phyloP scores from a whole-genome alignment of 495 filamentous ascomycete species.

The Trichoderma erinaceum region DNA sequence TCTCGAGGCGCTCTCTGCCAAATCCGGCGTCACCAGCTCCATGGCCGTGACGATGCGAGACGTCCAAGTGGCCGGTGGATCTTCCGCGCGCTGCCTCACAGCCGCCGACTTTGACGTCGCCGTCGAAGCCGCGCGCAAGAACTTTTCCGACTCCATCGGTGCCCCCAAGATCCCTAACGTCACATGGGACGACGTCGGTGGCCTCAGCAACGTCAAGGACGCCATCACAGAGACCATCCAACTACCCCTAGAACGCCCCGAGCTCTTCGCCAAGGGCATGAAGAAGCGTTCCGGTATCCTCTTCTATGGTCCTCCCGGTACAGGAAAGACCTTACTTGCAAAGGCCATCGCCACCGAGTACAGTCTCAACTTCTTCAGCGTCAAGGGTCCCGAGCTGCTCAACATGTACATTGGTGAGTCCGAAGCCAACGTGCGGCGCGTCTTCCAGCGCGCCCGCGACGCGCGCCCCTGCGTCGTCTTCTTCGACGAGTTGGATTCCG shows the following conservation, averaged over 20 bases:
- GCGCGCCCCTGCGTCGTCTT: slow-evolving; percentile 97
- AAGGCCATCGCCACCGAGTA: slow-evolving; percentile 99
- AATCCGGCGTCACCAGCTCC: slow-evolving; percentile 26
- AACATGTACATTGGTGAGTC: slow-evolving; percentile 99
- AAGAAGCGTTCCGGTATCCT: slow-evolving; percentile 97
- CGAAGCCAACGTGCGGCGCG: slow-evolving; percentile 92
- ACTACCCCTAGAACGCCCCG: slow-evolving; percentile 82
- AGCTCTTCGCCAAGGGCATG: slow-evolving; percentile 96
- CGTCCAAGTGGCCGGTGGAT: slow-evolving; percentile 82
- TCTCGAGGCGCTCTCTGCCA: slow-evolving; percentile 59
- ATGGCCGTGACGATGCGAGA: slow-evolving; percentile 62
- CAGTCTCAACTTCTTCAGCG: slow-evolving; percentile 96
- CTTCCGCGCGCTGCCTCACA: slow-evolving; percentile 68
- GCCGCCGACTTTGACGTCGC: slow-evolving; percentile 83
- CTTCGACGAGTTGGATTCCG: slow-evolving; percentile 96
- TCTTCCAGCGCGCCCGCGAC: slow-evolving; percentile 91
- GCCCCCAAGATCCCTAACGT: slow-evolving; percentile 98
- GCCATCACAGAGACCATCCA: slow-evolving; percentile 96
- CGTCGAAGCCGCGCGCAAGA: slow-evolving; percentile 90
- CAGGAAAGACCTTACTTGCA: slow-evolving; percentile 91
- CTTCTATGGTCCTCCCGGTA: slow-evolving; percentile 96
- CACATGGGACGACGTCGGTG: slow-evolving; percentile 92
- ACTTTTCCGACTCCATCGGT: slow-evolving; percentile 94
- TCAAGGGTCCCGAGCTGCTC: slow-evolving; percentile 94
- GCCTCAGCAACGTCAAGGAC: slow-evolving; percentile 87